phyloP scores from a whole-genome alignment of 208 protist genomes.

The Leishmania guyanensis region DNA sequence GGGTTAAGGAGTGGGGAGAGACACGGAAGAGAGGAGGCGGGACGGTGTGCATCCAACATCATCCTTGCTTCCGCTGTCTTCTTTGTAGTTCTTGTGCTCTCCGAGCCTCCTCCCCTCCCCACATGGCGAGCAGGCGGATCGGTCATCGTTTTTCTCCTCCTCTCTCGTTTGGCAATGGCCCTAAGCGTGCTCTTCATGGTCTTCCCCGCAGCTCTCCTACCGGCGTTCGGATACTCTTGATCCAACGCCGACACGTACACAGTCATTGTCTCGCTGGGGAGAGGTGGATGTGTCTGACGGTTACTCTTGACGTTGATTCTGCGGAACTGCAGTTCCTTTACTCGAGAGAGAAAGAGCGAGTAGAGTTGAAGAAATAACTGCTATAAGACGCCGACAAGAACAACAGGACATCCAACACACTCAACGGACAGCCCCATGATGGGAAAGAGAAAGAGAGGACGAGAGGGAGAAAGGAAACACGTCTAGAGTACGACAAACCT shows the following conservation, averaged over 20 bases:
- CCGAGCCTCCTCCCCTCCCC: neutral
- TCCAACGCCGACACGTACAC: constrained; percentile 5
- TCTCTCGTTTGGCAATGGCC: neutral
- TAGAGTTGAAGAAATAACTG: neutral
- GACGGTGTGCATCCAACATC: neutral
- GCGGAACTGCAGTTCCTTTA: neutral
- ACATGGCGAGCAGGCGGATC: neutral
- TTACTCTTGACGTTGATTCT: neutral
- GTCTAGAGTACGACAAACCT: neutral
- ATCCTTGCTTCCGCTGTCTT: neutral
- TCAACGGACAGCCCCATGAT: neutral
- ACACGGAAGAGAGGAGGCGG: neutral
- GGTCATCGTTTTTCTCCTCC: too few relatives aligned
- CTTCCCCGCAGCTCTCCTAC: neutral
- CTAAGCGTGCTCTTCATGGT: neutral
- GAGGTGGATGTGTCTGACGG: neutral
- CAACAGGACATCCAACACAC: neutral
- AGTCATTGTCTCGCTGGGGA: neutral
- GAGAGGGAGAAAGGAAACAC: neutral
- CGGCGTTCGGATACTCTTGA: neutral
- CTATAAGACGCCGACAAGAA: neutral
- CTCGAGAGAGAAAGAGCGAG: neutral
- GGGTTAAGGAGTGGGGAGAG: neutral
- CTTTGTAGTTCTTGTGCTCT: neutral
- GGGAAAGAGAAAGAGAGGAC: neutral